Evolutionary conservation across 2,329 filamentous ascomycete genomes (phyloP).

Genomic region (Pyrenophora tritici-repentis): DNA sequence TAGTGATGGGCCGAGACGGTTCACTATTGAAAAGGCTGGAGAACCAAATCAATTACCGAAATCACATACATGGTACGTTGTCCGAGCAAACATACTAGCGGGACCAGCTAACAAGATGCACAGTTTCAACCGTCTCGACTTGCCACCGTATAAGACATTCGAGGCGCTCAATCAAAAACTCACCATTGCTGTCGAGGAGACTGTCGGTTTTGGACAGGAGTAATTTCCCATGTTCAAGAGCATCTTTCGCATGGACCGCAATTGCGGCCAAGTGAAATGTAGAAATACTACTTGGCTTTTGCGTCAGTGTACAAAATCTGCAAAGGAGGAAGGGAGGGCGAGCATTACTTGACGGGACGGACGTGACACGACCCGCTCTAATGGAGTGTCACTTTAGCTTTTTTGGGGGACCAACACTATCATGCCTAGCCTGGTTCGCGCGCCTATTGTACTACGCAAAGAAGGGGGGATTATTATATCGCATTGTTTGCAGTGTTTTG

Average conservation of each 20-base stretch:
- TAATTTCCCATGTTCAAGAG: constrained; percentile 47
- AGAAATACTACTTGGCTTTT: constrained; percentile 11
- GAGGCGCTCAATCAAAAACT: constrained; percentile 87
- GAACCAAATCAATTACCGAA: constrained; percentile 91
- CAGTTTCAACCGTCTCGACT: constrained; percentile 95
- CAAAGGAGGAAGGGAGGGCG: neutral
- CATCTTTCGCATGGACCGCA: neutral
- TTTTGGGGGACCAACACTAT: neutral
- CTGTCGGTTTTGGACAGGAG: constrained; percentile 97
- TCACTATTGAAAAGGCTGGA: constrained; percentile 97
- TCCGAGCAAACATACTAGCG: neutral
- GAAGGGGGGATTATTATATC: constrained; percentile 1
- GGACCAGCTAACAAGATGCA: constrained; percentile 23
- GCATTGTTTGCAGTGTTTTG: constrained; percentile 8
- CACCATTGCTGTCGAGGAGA: constrained; percentile 97
- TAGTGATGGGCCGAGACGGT: constrained; percentile 90
- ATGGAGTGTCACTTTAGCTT: constrained; percentile 7
- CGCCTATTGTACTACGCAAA: constrained; percentile 8
- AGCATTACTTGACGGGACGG: constrained; percentile 3
- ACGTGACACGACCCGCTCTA: constrained; percentile 3
- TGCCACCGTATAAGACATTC: constrained; percentile 88
- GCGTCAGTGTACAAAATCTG: constrained; percentile 14
- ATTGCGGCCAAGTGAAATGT: neutral
- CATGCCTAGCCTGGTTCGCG: constrained; percentile 10
- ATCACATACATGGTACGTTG: constrained; percentile 90